Evolutionary conservation across 148 eudicot species (phyloP), one percentile per base, ranked within the genome.

Genomic region (Rheum nobile): DNA sequence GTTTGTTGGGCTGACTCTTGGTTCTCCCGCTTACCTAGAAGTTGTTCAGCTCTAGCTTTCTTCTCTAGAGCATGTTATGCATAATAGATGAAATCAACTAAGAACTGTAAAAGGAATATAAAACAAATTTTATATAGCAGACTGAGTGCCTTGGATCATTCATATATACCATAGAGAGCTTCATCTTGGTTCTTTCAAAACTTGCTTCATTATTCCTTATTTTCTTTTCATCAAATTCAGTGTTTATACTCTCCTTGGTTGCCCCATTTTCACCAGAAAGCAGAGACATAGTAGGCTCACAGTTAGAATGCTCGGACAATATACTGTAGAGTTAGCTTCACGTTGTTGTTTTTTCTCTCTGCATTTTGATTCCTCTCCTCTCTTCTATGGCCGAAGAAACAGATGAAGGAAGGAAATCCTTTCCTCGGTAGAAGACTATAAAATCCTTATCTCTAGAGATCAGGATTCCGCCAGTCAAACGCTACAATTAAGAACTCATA

Each of bases 361-460:
- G 76, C 67, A 83, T 67, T 78, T 72, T 83, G 72, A 67, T 38
- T 71, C 84, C 86, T 79, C 99, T 86, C 78, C 96, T 74, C 85
- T 89, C 87, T 84, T 86, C 90, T 71, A 95, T 87, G 46, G 97
- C 99, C 59, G 85, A 85, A 72, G 99, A 92, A 83, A 86, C 99
- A 54, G 91, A 87, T 72, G 91, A 80, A 35, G 99, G 97, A 77
- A 95, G 88, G 76, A 95, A 95, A 82, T 95, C 99, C 80, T 95
- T 95, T 67, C 99, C 99, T 67, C 99, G 86, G 74, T 95, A 95
- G 41, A 95, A 82, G 74, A 88, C 89, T 72, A 95, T 83, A 79
- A 74, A 88, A 55, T 95, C 96, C 77, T 79, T 88, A 79, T 95
- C 96, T 63, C 97, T 85, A 43, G 99, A 92, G 79, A 95, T 82